Evolutionary conservation across 352 stramenopile genomes (phyloP).

Genomic region (Plasmopara halstedii): DNA sequence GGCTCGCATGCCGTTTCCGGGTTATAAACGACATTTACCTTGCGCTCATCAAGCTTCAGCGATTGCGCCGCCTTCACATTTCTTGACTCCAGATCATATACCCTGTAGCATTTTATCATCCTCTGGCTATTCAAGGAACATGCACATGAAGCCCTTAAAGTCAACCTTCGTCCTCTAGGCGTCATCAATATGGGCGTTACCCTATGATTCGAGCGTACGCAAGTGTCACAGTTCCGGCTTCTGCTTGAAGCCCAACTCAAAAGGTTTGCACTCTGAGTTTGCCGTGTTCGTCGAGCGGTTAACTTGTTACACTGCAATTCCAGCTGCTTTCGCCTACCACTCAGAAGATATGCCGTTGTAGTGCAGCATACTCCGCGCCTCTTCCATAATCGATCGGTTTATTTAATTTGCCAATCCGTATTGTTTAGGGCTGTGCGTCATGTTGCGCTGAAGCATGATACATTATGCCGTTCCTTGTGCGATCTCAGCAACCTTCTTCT

Average conservation of each 20-base stretch:
- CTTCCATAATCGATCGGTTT: slow-evolving; percentile 1
- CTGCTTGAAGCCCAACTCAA: slow-evolving; percentile 12
- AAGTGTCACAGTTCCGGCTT: slow-evolving; percentile 9
- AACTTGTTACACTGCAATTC: slow-evolving; percentile 21
- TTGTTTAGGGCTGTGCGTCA: slow-evolving; percentile 11
- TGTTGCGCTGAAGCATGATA: slow-evolving; percentile 1
- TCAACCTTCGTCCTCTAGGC: neutral
- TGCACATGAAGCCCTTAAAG: slow-evolving; percentile 2
- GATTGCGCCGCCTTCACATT: neutral
- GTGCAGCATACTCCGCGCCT: slow-evolving; percentile 9
- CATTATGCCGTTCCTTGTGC: slow-evolving; percentile 6
- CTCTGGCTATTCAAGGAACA: no score
- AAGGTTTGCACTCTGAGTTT: slow-evolving; percentile 6
- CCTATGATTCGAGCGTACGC: neutral
- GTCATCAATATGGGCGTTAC: neutral
- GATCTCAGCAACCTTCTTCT: slow-evolving; percentile 10
- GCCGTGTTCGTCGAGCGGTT: slow-evolving; percentile 8
- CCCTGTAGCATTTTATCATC: neutral
- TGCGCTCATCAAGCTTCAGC: neutral
- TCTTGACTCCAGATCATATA: neutral
- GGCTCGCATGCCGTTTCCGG: neutral
- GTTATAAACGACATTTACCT: neutral
- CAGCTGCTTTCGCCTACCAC: slow-evolving; percentile 12
- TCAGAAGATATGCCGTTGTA: slow-evolving; percentile 15
- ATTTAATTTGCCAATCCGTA: slow-evolving; percentile 18